phyloP scores from a whole-genome alignment of 345 rosid species.

The rapeseed (Brassica napus) region DNA sequence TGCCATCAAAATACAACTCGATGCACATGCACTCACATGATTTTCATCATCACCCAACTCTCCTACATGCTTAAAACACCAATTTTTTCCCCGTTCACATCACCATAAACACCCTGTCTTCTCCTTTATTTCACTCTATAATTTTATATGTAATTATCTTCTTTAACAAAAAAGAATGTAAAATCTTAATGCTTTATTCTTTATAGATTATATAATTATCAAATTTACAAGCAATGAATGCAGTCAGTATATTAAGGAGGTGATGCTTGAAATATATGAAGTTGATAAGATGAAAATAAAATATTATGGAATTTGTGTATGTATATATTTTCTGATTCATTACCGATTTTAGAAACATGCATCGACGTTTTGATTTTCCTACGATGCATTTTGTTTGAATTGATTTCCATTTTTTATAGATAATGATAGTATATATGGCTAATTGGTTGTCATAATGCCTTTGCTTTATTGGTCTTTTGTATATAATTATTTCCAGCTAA shows the following conservation, averaged over 20 bases:
- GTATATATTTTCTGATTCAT: background rate
- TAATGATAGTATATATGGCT: constrained; percentile 6
- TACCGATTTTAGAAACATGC: too few species aligned
- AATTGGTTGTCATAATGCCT: constrained; percentile 25
- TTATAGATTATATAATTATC: background rate
- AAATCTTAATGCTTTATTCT: background rate
- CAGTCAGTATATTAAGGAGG: background rate
- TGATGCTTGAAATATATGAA: background rate
- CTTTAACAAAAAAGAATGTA: background rate
- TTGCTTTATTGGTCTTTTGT: constrained; percentile 14
- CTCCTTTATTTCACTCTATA: constrained; percentile 19
- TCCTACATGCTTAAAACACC: constrained; percentile 37
- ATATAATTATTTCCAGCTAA: constrained; percentile 30
- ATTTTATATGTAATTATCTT: background rate
- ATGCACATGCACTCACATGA: constrained; percentile 63
- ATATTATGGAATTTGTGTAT: background rate
- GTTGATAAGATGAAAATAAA: background rate
- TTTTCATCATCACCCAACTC: constrained; percentile 49
- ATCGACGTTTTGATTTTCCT: background rate
- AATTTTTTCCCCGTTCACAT: constrained; percentile 37
- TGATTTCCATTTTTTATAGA: background rate
- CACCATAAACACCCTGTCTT: constrained; percentile 39
- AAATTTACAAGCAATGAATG: background rate
- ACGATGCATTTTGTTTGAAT: constrained; percentile 10
- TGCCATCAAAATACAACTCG: constrained; percentile 58